Evolutionary conservation across 805 yeast species (phyloP), one percentile per base, ranked within the genome.

Genomic region (Metschnikowia chrysomelidarum): DNA sequence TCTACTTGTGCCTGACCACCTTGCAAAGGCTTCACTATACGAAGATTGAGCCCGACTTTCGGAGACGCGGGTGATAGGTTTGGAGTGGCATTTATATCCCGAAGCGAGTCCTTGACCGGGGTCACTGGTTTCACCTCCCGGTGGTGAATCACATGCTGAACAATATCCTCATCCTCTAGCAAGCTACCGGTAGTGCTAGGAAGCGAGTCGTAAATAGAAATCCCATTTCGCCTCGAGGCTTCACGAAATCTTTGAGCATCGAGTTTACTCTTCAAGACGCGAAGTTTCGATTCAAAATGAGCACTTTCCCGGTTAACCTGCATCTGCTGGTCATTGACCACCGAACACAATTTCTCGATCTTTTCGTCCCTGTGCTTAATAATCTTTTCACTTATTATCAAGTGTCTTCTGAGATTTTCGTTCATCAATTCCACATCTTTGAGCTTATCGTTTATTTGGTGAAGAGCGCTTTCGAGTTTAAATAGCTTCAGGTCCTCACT

Each of bases 381-480:
- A 40, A 82, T 69, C 43, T 75, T 70, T 39, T 76, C 76, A 24
- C 77, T 65, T 4, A 78, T 63, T 18, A 65, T 64, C 13, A 81
- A 61, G 46, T 82, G 87, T 46, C 69, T 75, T 32, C 75, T 66
- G 21, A 83, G 58, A 32, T 72, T 64, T 19, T 67, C 59, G 51
- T 83, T 83, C 51, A 80, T 81, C n/a, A 66, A 56, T 41, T 80
- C 82, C 20, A 81, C 71, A 41, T 82, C 84, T 32, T 69, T 69
- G 36, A 82, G 68, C 37, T 80, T 79, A n/a, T 62, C 64, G 13
- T 75, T 68, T 42, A 83, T 68, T 41, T 71, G 79, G 27, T 71
- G 73, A 13, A 83, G 58, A 1, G 86, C 70, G 30, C 70, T 67
- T 47, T 81, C 86, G 34, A 83, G 55, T 8, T 74, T 69, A 30